Conservation (phyloP, 2,329 filamentous ascomycete species). For the Harringtonia aguacate region DNA sequence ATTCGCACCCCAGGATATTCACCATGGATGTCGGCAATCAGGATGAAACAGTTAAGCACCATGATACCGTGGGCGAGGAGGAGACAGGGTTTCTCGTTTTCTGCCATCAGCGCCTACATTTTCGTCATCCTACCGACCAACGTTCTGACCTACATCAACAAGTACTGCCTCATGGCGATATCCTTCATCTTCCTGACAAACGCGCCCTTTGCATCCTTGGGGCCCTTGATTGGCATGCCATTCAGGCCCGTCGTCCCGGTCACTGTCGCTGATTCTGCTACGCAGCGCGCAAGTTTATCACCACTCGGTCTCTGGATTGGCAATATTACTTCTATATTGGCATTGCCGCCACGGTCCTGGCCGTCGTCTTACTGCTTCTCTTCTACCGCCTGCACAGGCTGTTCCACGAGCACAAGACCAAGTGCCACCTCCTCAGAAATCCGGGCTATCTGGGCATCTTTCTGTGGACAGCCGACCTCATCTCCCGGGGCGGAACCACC, state of each 20-base stretch:
- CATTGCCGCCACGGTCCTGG: constrained; percentile 23
- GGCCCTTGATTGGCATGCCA: constrained; percentile 18
- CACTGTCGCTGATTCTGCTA: neutral
- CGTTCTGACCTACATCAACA: constrained; percentile 22
- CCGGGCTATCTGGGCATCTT: constrained; percentile 31
- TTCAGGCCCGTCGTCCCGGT: neutral
- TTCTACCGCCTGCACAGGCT: constrained; percentile 31
- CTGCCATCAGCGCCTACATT: constrained; percentile 25
- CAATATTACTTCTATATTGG: constrained; percentile 31
- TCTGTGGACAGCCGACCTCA: constrained; percentile 32
- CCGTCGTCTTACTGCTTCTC: constrained; percentile 23
- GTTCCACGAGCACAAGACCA: constrained; percentile 25
- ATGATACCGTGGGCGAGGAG: too few relatives aligned
- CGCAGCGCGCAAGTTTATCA: constrained; percentile 23
- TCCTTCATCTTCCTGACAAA: constrained; percentile 23
- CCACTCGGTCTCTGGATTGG: constrained; percentile 24
- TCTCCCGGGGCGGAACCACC: constrained; percentile 31
- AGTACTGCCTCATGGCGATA: constrained; percentile 24
- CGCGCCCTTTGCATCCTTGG: constrained; percentile 22
- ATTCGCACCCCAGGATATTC: too few relatives aligned
- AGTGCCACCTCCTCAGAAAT: constrained; percentile 21
- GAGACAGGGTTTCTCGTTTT: constrained; percentile 24
- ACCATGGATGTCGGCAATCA: too few relatives aligned
- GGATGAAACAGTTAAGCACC: too few relatives aligned
- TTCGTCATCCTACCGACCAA: constrained; percentile 27